Percentiles rank a stretch among this genome's conserved stretches.
phyloP scores from a whole-genome alignment of 2,329 filamentous ascomycete species.

The Thelonectria olida region DNA sequence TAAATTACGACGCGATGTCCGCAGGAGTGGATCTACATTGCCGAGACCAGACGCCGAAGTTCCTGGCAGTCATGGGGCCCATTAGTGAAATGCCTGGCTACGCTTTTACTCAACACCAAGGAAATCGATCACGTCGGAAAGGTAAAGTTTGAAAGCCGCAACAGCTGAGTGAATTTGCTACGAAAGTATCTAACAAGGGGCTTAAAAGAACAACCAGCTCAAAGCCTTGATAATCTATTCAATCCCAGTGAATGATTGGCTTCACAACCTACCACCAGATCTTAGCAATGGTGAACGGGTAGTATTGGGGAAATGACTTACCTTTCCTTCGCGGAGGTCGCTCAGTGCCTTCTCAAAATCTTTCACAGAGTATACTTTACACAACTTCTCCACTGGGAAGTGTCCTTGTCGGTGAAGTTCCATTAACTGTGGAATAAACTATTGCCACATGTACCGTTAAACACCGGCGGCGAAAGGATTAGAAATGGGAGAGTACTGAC shows the following conservation, averaged over 20 bases:
- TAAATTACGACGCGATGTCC: too few relatives aligned
- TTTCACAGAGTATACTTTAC: conserved; percentile 8
- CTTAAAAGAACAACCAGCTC: background rate
- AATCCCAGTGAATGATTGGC: background rate
- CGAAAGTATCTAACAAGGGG: too few relatives aligned
- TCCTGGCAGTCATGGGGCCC: too few relatives aligned
- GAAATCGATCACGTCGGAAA: too few relatives aligned
- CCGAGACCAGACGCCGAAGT: too few relatives aligned
- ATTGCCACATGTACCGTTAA: background rate
- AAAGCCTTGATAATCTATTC: background rate
- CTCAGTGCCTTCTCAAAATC: conserved; percentile 1
- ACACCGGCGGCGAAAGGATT: background rate
- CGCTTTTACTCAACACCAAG: too few relatives aligned
- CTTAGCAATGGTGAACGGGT: too few relatives aligned
- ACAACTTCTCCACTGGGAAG: conserved; percentile 12
- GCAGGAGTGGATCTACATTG: too few relatives aligned
- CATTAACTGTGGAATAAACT: conserved; percentile 17
- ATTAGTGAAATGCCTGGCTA: too few relatives aligned
- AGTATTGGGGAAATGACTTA: background rate
- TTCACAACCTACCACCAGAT: background rate
- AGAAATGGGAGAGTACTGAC: background rate
- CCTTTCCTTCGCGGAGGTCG: conserved; percentile 9
- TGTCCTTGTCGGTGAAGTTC: conserved; percentile 8
- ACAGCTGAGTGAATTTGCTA: too few relatives aligned
- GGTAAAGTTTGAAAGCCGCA: too few relatives aligned